Evolutionary conservation across 495 filamentous ascomycete species (phyloP).

Genomic region (Aspergillus heteromorphus): DNA sequence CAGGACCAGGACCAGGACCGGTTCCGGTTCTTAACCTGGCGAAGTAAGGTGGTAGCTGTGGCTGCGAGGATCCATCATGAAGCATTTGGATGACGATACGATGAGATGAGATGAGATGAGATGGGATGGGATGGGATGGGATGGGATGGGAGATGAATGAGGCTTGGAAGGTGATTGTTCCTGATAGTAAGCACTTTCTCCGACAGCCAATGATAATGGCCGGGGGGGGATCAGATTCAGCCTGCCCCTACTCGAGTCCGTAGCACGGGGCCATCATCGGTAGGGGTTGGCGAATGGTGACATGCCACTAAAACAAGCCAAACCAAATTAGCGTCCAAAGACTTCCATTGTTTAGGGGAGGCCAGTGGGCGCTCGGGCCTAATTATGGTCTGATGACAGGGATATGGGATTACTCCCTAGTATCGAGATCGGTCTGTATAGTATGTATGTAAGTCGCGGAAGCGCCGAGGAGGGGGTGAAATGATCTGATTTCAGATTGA

Average conservation of each 20-base stretch:
- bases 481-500: not conserved
- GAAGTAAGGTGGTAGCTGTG: not conserved
- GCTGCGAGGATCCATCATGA: not conserved
- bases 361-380: constrained; percentile 13
- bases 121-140: too few relatives aligned
- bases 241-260: not conserved
- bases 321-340: constrained; percentile 16
- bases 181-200: not conserved
- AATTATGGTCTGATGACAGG: constrained; percentile 1
- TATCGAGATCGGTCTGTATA: too few relatives aligned
- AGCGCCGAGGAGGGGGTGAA: too few relatives aligned
- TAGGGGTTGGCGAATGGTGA: constrained; percentile 16
- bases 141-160: too few relatives aligned
- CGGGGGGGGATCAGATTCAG: constrained; percentile 5
- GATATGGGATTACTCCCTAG: too few relatives aligned
- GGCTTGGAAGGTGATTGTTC: not conserved
- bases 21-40: not conserved
- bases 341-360: constrained; percentile 6
- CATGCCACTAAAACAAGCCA: constrained; percentile 25
- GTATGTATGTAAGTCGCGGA: too few relatives aligned
- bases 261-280: constrained; percentile 12
- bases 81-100: not conserved
- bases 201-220: not conserved
- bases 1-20: not conserved
- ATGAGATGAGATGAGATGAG: too few relatives aligned